Evolutionary conservation across 257 asterid genomes (phyloP).

Genomic region (Solanum arcanum): DNA sequence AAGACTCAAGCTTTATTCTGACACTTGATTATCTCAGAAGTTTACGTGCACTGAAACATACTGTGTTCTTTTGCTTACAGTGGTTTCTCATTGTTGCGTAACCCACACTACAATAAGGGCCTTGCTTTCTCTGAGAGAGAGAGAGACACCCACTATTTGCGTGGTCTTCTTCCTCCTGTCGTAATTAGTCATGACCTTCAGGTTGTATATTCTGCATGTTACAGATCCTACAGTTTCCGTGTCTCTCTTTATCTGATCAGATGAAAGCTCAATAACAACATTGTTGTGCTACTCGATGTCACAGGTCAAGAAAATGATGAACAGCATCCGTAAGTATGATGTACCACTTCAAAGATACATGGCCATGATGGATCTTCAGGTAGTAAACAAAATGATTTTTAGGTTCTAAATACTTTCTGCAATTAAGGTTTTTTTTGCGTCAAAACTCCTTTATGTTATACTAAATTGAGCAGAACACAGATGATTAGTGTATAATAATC

Average conservation of each 20-base stretch:
- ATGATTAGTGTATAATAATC: background rate
- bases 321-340: constrained; percentile 79
- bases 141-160: constrained; percentile 89
- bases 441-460: background rate
- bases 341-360: constrained; percentile 92
- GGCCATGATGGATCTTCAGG: constrained; percentile 99
- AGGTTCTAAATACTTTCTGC: background rate
- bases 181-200: constrained; percentile 66
- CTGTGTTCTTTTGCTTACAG: constrained; percentile 23
- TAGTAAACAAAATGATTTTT: constrained; percentile 2
- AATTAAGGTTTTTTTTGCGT: background rate
- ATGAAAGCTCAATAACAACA: background rate
- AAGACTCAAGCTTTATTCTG: background rate
- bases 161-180: constrained; percentile 97
- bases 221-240: background rate
- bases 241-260: background rate
- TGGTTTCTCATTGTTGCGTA: constrained; percentile 95
- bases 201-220: constrained; percentile 25
- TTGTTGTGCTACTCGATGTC: background rate
- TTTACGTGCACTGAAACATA: background rate
- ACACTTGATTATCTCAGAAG: background rate
- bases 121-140: constrained; percentile 85
- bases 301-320: constrained; percentile 96
- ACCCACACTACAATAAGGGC: constrained; percentile 96
- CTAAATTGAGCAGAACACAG: background rate